Base-by-base conservation (phyloP, 441 rosid species). In the Dalechampia spathulata region DNA sequence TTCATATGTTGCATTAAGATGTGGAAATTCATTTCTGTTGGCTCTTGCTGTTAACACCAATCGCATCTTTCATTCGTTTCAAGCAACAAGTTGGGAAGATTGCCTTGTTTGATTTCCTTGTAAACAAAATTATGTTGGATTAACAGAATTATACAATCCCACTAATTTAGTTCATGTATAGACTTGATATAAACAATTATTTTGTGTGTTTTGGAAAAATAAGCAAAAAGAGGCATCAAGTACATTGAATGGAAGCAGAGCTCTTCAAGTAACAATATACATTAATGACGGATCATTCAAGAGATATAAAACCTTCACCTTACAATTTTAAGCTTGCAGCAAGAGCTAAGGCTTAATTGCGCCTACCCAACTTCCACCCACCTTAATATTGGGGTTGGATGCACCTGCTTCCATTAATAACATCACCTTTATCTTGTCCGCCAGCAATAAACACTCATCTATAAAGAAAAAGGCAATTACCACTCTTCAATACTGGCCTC, bases 361-460 rank as follows among this genome's bases (percentile, higher is more conserved):
- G 57, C 49, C 70, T 25, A 54, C 75, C 79, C 76, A 30, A 70
- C 79, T 1, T 10, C 77, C 73, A 74, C 78, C 80, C 62, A 67
- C 72, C 70, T 60, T 49, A 49, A 34, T 21, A 59, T 63, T n/a
- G 42, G 49, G 44, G 59, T 58, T 73, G 77, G 66, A 74, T 64
- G 20, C 78, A 76, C 65, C 81, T 56, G 60, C 49, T 71, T 46
- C 52, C 83, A 78, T 77, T 79, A 68, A 75, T 75, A 67, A 59
- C 71, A 63, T 25, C 74, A 39, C 69, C 64, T 61, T 71, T 42
- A 67, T 72, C 78, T 64, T 61, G 75, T 58, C 68, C 52, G 50
- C 70, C 74, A 47, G n/a, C 63, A 54, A 62, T 67, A 40, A 70
- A 58, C 4, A 28, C 70, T 62, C 69, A 54, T 47, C 60, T 39